phyloP scores from a whole-genome alignment of 1,284 basidiomycete genomes.

The Vanrija sp. region DNA sequence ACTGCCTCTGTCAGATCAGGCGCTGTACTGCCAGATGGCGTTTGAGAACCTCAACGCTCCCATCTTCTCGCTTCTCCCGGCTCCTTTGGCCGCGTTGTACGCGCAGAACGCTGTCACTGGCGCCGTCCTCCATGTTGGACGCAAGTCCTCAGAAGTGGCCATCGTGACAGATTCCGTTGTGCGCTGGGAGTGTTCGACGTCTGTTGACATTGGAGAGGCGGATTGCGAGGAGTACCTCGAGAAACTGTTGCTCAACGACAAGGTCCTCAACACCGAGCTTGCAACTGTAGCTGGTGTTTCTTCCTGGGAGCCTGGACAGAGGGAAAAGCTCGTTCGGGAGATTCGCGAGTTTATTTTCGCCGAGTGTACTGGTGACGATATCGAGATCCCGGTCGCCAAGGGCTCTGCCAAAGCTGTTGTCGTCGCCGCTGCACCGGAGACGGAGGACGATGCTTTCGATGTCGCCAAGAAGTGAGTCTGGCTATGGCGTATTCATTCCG shows the following conservation, averaged over 20 bases:
- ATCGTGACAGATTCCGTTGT: conserved; percentile 70
- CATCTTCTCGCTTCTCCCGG: conserved; percentile 75
- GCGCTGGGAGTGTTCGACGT: conserved; percentile 59
- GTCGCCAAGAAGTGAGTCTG: conserved; percentile 53
- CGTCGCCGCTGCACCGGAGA: conserved; percentile 31
- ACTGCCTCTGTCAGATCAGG: conserved; percentile 56
- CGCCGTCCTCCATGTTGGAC: conserved; percentile 79
- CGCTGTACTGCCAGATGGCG: conserved; percentile 80
- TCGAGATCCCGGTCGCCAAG: conserved; percentile 35
- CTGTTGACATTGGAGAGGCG: conserved; percentile 62
- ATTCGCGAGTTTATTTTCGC: conserved; percentile 36
- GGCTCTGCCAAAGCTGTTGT: conserved; percentile 14
- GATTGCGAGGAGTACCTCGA: conserved; percentile 76
- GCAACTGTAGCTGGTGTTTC: conserved; percentile 54
- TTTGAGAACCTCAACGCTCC: conserved; percentile 96
- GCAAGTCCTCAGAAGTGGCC: conserved; percentile 66
- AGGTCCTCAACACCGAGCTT: conserved; percentile 59
- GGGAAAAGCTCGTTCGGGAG: conserved; percentile 32
- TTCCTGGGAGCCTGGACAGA: conserved; percentile 22
- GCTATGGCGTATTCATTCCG: no score
- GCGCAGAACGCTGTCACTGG: conserved; percentile 74
- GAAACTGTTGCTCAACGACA: conserved; percentile 63
- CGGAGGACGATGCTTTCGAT: conserved; percentile 72
- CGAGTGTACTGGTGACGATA: conserved; percentile 41
- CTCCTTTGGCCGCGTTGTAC: conserved; percentile 78